phyloP scores from a whole-genome alignment of 2,329 filamentous ascomycete genomes.

The Fusarium albidum region DNA sequence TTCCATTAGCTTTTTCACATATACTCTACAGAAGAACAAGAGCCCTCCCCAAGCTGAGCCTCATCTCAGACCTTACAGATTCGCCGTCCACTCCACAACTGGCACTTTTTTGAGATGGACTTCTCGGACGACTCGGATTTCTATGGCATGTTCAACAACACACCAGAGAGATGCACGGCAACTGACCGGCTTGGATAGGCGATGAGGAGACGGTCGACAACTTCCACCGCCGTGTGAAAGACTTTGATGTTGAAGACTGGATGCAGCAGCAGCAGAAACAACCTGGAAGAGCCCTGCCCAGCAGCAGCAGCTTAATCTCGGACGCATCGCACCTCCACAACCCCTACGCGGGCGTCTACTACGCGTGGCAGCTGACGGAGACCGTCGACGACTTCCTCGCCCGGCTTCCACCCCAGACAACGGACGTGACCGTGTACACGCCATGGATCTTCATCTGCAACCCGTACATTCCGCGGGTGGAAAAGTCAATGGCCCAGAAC shows the following conservation, averaged over 20 bases:
- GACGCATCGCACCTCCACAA: slow-evolving; percentile 59
- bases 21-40: too few relatives aligned
- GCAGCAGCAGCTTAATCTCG: slow-evolving; percentile 18
- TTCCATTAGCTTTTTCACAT: too few relatives aligned
- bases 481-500: slow-evolving; percentile 44
- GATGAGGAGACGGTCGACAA: slow-evolving; percentile 57
- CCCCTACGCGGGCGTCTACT: slow-evolving; percentile 61
- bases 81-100: background rate
- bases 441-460: slow-evolving; percentile 81
- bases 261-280: slow-evolving; percentile 35
- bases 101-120: slow-evolving; percentile 44
- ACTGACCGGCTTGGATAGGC: slow-evolving; percentile 57
- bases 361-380: slow-evolving; percentile 71
- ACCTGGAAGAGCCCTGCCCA: slow-evolving; percentile 40
- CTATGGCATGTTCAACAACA: slow-evolving; percentile 53
- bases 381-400: slow-evolving; percentile 70
- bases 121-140: slow-evolving; percentile 62
- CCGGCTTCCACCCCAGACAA: slow-evolving; percentile 73
- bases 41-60: too few relatives aligned
- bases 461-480: slow-evolving; percentile 57
- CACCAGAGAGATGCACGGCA: background rate
- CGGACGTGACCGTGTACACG: slow-evolving; percentile 52
- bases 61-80: too few relatives aligned
- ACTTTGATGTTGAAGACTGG: slow-evolving; percentile 61
- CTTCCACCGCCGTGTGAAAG: slow-evolving; percentile 59